Base-by-base conservation (phyloP, 306 rosid genomes). In the Fagus crenata region DNA sequence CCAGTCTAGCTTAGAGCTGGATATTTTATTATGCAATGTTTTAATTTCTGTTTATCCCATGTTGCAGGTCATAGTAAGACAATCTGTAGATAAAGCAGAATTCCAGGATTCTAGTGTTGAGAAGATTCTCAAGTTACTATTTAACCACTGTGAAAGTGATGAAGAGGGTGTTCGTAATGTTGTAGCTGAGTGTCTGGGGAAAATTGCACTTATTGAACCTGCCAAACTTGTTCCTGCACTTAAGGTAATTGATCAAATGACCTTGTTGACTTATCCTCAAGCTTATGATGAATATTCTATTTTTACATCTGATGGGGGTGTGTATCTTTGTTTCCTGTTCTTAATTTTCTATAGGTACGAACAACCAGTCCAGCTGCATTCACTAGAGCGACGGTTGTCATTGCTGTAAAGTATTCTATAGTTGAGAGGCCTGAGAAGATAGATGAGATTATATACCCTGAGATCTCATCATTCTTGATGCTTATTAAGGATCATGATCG, bases 161-260 rank as follows among this genome's bases (percentile, higher is more conserved):
- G 99, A 96, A 86, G 99, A 96, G 83, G 99, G 98, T 60, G 98
- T 96, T 79, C 96, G 99, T 76, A 96, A 96, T 75, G 99, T 96
- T 4, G 99, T 93, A 67, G 99, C 99, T 0, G 99, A 96, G 86
- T 96, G 99, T 80, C 85, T 96, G 32, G 99, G 99, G 42, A 96
- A 96, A 87, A 85, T 96, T 87, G 99, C 99, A 1, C 98, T 96
- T 69, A 91, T 96, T 79, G 99, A 96, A 83, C 98, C 98, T 67
- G 84, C 87, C 82, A 96, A 96, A 83, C 98, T 96, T 75, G 90
- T 96, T 85, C 99, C 98, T 22, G 98, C 99, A 49, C 99, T 96
- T 11, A 93, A 91, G 98, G 99, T 93, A 89, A 82, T 40, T 74
- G 35, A 67, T 74, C 32, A 49, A 40, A 49, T 79, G 36, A 41